These are phyloP conservation scores for Cyberlindnera bimundalis DNA, from an alignment of 805 yeast species.

Conservation along the genomic window DNA sequence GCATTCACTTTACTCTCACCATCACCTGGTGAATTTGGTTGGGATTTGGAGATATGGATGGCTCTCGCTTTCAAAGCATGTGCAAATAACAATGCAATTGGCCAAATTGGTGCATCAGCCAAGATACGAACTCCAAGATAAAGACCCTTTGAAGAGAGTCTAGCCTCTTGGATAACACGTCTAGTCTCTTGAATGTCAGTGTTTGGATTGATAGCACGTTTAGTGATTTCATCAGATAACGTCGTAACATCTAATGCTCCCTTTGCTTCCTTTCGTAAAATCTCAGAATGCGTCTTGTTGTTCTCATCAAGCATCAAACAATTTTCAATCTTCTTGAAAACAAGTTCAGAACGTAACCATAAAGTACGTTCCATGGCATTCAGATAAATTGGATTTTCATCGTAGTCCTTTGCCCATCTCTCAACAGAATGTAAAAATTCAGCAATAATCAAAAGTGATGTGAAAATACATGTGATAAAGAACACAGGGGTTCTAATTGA, in stretches of 20 bases:
- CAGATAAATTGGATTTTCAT: slow-evolving; percentile 28
- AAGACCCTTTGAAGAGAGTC: slow-evolving; percentile 53
- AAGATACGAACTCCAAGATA: slow-evolving; percentile 71
- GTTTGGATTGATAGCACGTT: slow-evolving; percentile 43
- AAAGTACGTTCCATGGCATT: slow-evolving; percentile 52
- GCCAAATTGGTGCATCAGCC: slow-evolving; percentile 89
- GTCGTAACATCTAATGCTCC: slow-evolving; percentile 53
- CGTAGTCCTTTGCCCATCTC: slow-evolving; percentile 40
- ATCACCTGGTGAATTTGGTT: slow-evolving; percentile 13
- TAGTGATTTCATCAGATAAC: slow-evolving; percentile 49
- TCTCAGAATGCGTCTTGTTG: slow-evolving; percentile 55
- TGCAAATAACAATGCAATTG: slow-evolving; percentile 72
- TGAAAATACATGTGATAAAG: slow-evolving; percentile 66
- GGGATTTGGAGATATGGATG: slow-evolving; percentile 33
- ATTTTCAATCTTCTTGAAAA: slow-evolving; percentile 57
- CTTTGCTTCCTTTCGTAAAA: slow-evolving; percentile 53
- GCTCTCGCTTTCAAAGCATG: slow-evolving; percentile 73
- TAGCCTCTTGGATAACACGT: slow-evolving; percentile 44
- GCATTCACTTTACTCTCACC: neutral
- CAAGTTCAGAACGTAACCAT: slow-evolving; percentile 62
- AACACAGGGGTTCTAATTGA: slow-evolving; percentile 74
- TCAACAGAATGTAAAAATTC: slow-evolving; percentile 61
- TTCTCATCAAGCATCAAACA: slow-evolving; percentile 51
- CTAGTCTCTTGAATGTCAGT: slow-evolving; percentile 42
- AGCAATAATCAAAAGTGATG: slow-evolving; percentile 57